These are phyloP conservation scores for Tricholoma matsutake DNA, from an alignment of 768 basidiomycete genomes.

Conservation along the genomic window DNA sequence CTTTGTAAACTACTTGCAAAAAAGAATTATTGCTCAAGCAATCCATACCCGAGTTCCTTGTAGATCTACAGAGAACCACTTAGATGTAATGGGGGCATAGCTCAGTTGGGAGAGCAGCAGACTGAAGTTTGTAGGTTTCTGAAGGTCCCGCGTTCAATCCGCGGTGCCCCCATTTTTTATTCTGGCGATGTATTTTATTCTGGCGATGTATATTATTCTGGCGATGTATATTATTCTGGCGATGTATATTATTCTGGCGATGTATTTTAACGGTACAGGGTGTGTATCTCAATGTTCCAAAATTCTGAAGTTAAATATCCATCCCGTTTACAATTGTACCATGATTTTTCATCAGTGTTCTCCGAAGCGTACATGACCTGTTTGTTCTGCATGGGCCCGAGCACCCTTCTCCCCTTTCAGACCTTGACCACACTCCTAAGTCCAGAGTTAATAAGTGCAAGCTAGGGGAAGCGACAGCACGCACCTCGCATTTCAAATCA, in stretches of 20 bases:
- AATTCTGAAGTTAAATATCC: too few species aligned
- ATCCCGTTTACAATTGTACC: too few species aligned
- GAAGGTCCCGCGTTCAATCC: slow-evolving; percentile 75
- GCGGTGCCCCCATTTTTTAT: slow-evolving; percentile 56
- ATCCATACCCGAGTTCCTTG: not conserved
- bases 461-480: slow-evolving; percentile 18
- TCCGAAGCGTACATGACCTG: slow-evolving; percentile 83
- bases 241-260: too few species aligned
- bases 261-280: too few species aligned
- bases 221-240: too few species aligned
- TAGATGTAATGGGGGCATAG: slow-evolving; percentile 45
- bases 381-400: slow-evolving; percentile 79
- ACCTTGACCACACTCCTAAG: slow-evolving; percentile 74
- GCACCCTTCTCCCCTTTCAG: slow-evolving; percentile 95
- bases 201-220: too few species aligned
- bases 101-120: slow-evolving; percentile 70
- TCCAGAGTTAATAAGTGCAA: not conserved
- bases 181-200: too few species aligned
- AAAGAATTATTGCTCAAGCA: too few species aligned
- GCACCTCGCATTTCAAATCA: slow-evolving; percentile 82
- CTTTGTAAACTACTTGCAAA: slow-evolving; percentile 16
- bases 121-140: slow-evolving; percentile 50
- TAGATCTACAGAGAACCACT: not conserved
- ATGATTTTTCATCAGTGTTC: slow-evolving; percentile 49
- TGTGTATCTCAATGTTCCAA: too few species aligned